Conservation (phyloP, 73 alveolate species). For the Blepharisma japonicum region DNA sequence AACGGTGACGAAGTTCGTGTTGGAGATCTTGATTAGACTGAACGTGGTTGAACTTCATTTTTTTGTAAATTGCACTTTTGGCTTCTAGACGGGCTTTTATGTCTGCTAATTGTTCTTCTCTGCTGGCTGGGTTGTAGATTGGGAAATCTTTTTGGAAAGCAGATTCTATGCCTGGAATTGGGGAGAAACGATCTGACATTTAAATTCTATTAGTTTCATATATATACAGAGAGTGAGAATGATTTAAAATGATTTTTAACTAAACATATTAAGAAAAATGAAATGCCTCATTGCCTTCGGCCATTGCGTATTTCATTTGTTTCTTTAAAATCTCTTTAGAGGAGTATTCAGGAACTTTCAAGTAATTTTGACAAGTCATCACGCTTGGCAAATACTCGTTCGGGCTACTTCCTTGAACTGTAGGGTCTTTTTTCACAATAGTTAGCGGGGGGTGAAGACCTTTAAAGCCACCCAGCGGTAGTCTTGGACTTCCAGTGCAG, state of each 20-base stretch:
- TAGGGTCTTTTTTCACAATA: constrained; percentile 75
- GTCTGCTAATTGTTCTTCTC: constrained; percentile 9
- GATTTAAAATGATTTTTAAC: too few relatives aligned
- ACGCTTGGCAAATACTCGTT: constrained; percentile 74
- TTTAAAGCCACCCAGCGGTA: constrained; percentile 93
- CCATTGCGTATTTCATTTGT: constrained; percentile 65
- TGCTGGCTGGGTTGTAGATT: too few relatives aligned
- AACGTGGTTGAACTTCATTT: constrained; percentile 12
- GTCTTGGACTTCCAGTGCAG: constrained; percentile 89
- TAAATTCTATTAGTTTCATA: too few relatives aligned
- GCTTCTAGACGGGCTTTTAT: constrained; percentile 5
- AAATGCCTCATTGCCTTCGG: constrained; percentile 79
- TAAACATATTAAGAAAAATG: constrained; percentile 21
- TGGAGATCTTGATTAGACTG: not conserved
- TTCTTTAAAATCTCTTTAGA: constrained; percentile 47
- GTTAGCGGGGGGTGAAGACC: constrained; percentile 91
- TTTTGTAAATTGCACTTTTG: not conserved
- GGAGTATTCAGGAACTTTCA: constrained; percentile 91
- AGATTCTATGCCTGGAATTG: too few relatives aligned
- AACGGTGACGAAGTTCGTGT: not conserved
- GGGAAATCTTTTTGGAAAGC: too few relatives aligned
- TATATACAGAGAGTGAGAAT: too few relatives aligned
- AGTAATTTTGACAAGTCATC: constrained; percentile 81
- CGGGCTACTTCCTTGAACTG: constrained; percentile 27
- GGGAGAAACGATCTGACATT: too few relatives aligned